Evolutionary conservation across 352 stramenopile genomes (phyloP).

Genomic region (Phytophthora sansomeana): DNA sequence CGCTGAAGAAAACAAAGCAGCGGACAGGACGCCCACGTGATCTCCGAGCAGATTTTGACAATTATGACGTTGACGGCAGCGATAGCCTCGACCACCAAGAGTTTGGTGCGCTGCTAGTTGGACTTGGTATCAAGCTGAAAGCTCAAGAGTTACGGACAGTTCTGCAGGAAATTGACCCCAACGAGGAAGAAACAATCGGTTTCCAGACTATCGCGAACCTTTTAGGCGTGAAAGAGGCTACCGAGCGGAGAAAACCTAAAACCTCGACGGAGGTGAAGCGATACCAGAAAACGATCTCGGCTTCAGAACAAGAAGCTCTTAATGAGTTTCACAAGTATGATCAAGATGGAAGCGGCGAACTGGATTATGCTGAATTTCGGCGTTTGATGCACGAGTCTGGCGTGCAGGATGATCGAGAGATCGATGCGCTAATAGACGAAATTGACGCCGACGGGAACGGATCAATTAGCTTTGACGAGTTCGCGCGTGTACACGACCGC

Average conservation of each 20-base stretch:
- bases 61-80: slow-evolving; percentile 62
- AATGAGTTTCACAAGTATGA: slow-evolving; percentile 52
- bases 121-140: slow-evolving; percentile 66
- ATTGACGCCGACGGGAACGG: slow-evolving; percentile 52
- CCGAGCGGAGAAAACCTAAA: background rate
- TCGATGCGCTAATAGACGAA: slow-evolving; percentile 52
- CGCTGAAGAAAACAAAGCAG: slow-evolving; percentile 39
- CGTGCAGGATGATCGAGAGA: slow-evolving; percentile 48
- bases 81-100: slow-evolving; percentile 65
- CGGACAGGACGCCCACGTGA: slow-evolving; percentile 9
- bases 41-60: slow-evolving; percentile 51
- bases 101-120: slow-evolving; percentile 62
- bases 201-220: slow-evolving; percentile 56
- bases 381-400: slow-evolving; percentile 63
- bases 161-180: slow-evolving; percentile 48
- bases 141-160: slow-evolving; percentile 46
- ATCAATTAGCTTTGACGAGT: slow-evolving; percentile 53
- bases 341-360: slow-evolving; percentile 47
- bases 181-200: slow-evolving; percentile 53
- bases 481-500: slow-evolving; percentile 42
- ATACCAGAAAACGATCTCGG: background rate
- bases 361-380: slow-evolving; percentile 63
- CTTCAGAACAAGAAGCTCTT: background rate
- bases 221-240: slow-evolving; percentile 10
- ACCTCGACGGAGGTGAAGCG: slow-evolving; percentile 6